Conservation (phyloP, 2,329 filamentous ascomycete genomes). For the Colletotrichum tropicicola region DNA sequence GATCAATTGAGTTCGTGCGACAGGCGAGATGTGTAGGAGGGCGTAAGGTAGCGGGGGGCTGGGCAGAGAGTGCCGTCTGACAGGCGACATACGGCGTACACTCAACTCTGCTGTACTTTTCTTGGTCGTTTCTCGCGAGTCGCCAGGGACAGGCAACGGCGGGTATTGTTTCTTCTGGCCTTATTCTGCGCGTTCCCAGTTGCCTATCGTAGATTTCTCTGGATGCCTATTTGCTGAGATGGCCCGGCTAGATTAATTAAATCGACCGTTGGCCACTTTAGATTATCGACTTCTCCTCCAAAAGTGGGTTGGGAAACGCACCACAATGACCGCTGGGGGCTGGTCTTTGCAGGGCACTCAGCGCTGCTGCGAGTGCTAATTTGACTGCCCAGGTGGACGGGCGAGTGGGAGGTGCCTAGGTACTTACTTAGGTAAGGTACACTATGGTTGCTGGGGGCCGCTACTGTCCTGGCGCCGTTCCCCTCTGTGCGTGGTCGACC, state of each 20-base stretch:
- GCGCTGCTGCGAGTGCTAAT: neutral
- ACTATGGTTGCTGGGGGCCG: neutral
- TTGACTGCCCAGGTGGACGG: neutral
- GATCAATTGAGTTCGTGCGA: constrained; percentile 23
- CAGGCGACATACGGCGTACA: too few species aligned
- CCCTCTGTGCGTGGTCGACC: neutral
- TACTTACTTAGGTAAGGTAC: too few species aligned
- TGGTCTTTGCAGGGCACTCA: constrained; percentile 14
- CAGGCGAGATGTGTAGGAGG: constrained; percentile 5
- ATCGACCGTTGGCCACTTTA: constrained; percentile 3
- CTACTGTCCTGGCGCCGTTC: neutral
- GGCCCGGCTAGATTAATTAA: constrained; percentile 17
- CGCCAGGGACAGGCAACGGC: constrained; percentile 11
- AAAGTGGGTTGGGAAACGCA: constrained; percentile 14
- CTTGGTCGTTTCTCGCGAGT: neutral
- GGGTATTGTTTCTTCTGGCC: constrained; percentile 9
- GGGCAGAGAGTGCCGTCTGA: neutral
- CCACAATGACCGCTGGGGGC: neutral
- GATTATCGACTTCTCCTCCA: constrained; percentile 15
- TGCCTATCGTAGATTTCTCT: constrained; percentile 19
- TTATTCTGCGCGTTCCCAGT: neutral
- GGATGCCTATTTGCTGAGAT: constrained; percentile 5
- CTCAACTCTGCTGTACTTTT: constrained; percentile 5
- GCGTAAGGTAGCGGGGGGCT: neutral
- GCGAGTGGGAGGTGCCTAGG: neutral